Evolutionary conservation across 768 basidiomycete genomes (phyloP).

Genomic region (Solioccasus polychromus): DNA sequence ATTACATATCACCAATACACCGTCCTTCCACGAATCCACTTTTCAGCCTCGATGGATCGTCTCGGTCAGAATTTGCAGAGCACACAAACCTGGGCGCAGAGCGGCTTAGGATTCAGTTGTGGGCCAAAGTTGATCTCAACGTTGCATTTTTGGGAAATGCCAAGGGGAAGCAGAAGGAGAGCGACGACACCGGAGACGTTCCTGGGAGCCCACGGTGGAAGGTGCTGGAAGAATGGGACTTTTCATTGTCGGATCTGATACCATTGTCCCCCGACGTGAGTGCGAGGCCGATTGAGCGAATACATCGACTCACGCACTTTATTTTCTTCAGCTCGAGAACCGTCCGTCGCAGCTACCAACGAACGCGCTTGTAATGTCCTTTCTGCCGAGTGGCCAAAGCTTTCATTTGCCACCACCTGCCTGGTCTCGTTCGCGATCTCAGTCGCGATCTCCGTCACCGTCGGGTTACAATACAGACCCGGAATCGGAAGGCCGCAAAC

Average conservation of each 20-base stretch:
- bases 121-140: constrained; percentile 43
- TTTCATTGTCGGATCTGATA: constrained; percentile 56
- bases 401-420: constrained; percentile 52
- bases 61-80: constrained; percentile 49
- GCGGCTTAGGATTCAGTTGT: constrained; percentile 54
- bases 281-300: constrained; percentile 10
- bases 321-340: constrained; percentile 32
- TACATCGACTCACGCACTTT: constrained; percentile 11
- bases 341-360: constrained; percentile 54
- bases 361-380: constrained; percentile 68
- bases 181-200: constrained; percentile 4
- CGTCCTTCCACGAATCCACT: constrained; percentile 80
- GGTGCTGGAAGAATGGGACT: constrained; percentile 63
- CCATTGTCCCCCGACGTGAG: constrained; percentile 64
- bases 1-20: constrained; percentile 79
- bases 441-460: constrained; percentile 51
- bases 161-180: constrained; percentile 49
- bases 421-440: constrained; percentile 24
- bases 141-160: constrained; percentile 14
- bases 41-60: constrained; percentile 57
- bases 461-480: constrained; percentile 73
- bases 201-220: constrained; percentile 50
- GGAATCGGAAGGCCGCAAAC: constrained; percentile 50
- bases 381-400: constrained; percentile 58
- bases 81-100: constrained; percentile 54